phyloP scores from a whole-genome alignment of 2,329 filamentous ascomycete genomes.

The Aureobasidium pullulans region DNA sequence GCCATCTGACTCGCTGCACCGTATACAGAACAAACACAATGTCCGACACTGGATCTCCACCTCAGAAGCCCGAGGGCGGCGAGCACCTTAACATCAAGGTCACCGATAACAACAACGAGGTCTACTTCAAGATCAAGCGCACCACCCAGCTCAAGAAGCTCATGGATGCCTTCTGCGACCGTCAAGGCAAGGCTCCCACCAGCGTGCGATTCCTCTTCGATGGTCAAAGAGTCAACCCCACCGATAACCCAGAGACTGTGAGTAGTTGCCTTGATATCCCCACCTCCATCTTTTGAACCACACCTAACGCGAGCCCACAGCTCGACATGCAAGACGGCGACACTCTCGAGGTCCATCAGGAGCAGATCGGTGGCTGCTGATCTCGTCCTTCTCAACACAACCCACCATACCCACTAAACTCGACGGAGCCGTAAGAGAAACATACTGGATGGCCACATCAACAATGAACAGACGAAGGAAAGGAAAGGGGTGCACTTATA shows the following conservation, averaged over 20 bases:
- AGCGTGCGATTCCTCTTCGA: constrained; percentile 95
- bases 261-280: constrained; percentile 33
- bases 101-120: constrained; percentile 98
- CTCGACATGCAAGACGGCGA: constrained; percentile 96
- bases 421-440: not conserved
- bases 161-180: constrained; percentile 96
- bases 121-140: constrained; percentile 99
- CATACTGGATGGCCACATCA: not conserved
- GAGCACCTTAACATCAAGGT: constrained; percentile 99
- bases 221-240: constrained; percentile 81
- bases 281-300: not conserved
- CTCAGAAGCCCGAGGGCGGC: constrained; percentile 37
- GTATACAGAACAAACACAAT: constrained; percentile 44
- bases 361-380: constrained; percentile 75
- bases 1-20: not conserved
- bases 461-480: not conserved
- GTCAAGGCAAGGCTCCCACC: constrained; percentile 77
- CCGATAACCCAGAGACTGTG: constrained; percentile 87
- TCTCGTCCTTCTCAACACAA: not conserved
- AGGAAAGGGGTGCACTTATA: not conserved
- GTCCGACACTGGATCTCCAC: constrained; percentile 37
- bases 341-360: constrained; percentile 93
- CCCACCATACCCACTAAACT: not conserved
- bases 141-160: constrained; percentile 93
- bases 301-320: constrained; percentile 39